These are phyloP conservation scores for Collybia sp. DNA, from an alignment of 768 basidiomycete genomes.

Conservation along the genomic window DNA sequence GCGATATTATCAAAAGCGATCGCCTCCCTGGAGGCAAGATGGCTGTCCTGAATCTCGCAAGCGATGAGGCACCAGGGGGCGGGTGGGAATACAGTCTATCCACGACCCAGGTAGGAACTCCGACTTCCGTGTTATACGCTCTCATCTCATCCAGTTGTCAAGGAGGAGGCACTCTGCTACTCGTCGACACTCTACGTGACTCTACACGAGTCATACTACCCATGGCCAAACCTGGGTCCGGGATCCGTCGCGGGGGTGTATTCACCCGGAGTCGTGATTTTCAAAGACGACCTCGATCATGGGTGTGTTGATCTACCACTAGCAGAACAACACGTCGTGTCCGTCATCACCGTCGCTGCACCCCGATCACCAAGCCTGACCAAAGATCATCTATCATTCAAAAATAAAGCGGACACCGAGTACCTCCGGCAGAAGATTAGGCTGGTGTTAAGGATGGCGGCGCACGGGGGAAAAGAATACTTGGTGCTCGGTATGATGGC, in stretches of 20 bases:
- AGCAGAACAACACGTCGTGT: slow-evolving; percentile 30
- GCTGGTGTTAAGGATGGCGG: slow-evolving; percentile 39
- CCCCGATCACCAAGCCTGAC: slow-evolving; percentile 28
- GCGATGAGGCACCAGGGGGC: slow-evolving; percentile 25
- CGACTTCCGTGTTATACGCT: background rate
- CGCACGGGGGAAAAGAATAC: slow-evolving; percentile 26
- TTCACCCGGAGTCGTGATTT: slow-evolving; percentile 42
- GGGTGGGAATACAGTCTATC: slow-evolving; percentile 23
- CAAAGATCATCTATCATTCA: slow-evolving; percentile 15
- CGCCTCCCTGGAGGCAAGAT: slow-evolving; percentile 19
- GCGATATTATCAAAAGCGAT: slow-evolving; percentile 21
- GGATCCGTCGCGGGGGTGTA: slow-evolving; percentile 34
- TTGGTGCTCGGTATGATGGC: slow-evolving; percentile 30
- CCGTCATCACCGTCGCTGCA: slow-evolving; percentile 43
- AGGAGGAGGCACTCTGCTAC: slow-evolving; percentile 48
- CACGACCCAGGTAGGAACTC: slow-evolving; percentile 24
- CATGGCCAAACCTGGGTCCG: slow-evolving; percentile 41
- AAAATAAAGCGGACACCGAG: slow-evolving; percentile 20
- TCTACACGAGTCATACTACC: slow-evolving; percentile 34
- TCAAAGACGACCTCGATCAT: slow-evolving; percentile 41
- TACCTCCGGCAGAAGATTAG: slow-evolving; percentile 37
- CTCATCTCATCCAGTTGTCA: background rate
- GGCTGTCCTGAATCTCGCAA: slow-evolving; percentile 36
- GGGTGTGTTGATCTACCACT: slow-evolving; percentile 28
- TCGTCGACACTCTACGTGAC: slow-evolving; percentile 40